Base-by-base conservation (phyloP, 805 yeast species). In the Metschnikowia shivogae region DNA sequence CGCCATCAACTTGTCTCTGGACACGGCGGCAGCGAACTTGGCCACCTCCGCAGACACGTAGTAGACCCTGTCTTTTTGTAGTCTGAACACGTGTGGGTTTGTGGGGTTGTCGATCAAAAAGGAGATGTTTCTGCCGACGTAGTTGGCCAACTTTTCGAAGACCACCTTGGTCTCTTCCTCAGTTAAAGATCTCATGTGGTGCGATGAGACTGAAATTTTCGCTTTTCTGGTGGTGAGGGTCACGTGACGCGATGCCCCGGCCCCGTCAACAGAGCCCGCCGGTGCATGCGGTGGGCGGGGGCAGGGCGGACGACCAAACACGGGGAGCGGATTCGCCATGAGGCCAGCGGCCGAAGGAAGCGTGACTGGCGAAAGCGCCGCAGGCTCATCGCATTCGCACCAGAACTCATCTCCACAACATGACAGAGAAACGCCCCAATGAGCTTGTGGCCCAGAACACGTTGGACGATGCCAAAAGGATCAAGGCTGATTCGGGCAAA, bases 101-200 rank as follows among this genome's bases (percentile, higher is more conserved):
- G 85, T 85, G 42, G 81, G 80, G 60, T 89, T 84, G 58, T 92
- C 95, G 47, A 93, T 88, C 47, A 93, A 71, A 50, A 82, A 82
- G 5, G 96, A 81, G 46, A 93, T 92, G 67, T 92, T 93, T 64
- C 97, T 78, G n/a, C 99, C 99, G 54, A 93, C 87, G 61, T 93
- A 93, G 65, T 86, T 92, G 49, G 98, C 97, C 46, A 93, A 78
- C 68, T 93, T 93, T 62, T 93, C 98, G 64, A 93, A 92, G 34
- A 93, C 96, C 13, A 85, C 92, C 64, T 86, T 89, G 35, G 99
- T 92, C 64, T 93, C 99, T 65, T 89, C 97, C 64, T 92, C 99
- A 53, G 98, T 92, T 54, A 92, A 77, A 41, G 89, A 88, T 76
- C 99, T 85, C 99, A 92, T 92, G 34, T 27, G 36, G 12, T 30